A percentile compares a stretch with the other conserved stretches of the same genome.
Conservation (phyloP, 1,284 basidiomycete genomes). For the Microbotryum saponariae region DNA sequence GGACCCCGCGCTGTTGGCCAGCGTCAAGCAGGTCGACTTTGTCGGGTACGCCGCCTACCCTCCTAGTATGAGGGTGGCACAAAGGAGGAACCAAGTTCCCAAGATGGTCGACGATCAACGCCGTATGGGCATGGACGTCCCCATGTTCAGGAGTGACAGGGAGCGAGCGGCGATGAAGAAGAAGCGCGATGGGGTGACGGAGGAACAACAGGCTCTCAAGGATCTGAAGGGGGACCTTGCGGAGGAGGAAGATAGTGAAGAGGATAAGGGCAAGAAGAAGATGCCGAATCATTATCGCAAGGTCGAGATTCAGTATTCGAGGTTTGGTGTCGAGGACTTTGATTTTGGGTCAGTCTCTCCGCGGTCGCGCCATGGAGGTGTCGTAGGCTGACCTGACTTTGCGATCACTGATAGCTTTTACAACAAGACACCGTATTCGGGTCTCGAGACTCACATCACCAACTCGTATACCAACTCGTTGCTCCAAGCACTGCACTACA, state of each 20-base stretch:
- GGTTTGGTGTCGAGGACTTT: conserved; percentile 98
- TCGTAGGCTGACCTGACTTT: too few species aligned
- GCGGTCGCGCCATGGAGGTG: too few species aligned
- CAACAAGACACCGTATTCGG: conserved; percentile 80
- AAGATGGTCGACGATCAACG: conserved; percentile 46
- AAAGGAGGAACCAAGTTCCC: conserved; percentile 66
- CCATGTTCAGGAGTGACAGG: conserved; percentile 78
- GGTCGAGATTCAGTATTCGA: conserved; percentile 96
- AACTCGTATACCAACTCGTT: conserved; percentile 96
- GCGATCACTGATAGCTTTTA: conserved; percentile 57
- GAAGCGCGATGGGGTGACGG: conserved; percentile 16
- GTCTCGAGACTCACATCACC: conserved; percentile 91
- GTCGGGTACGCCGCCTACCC: conserved; percentile 65
- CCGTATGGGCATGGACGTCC: conserved; percentile 45
- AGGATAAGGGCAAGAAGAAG: conserved; percentile 35
- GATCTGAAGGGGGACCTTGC: conserved; percentile 6
- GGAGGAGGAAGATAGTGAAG: conserved; percentile 36
- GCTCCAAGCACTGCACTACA: conserved; percentile 83
- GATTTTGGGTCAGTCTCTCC: conserved; percentile 69
- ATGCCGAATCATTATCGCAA: conserved; percentile 79
- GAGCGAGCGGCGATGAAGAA: conserved; percentile 26
- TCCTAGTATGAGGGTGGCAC: conserved; percentile 74
- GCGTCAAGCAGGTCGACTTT: conserved; percentile 75
- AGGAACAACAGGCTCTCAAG: conserved; percentile 10
- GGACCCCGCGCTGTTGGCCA: conserved; percentile 63